Evolutionary conservation across 2,329 filamentous ascomycete genomes (phyloP).

Genomic region (Calonectria crousiana): DNA sequence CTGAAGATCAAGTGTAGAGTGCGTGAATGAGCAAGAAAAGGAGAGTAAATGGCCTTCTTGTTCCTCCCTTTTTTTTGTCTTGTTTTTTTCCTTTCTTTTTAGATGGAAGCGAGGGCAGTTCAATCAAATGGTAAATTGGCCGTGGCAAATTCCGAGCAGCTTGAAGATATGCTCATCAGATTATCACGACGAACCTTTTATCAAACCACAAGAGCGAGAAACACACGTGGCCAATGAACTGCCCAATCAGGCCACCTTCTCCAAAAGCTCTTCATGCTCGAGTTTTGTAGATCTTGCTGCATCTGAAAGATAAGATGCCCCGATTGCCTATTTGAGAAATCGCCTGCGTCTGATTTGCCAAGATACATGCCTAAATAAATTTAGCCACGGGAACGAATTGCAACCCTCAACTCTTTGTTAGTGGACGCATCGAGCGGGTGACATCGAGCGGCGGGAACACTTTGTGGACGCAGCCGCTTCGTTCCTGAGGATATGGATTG

Average conservation of each 20-base stretch:
- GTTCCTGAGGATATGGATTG: neutral
- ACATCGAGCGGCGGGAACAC: neutral
- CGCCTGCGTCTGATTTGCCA: neutral
- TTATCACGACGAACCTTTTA: neutral
- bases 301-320: neutral
- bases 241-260: neutral
- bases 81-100: neutral
- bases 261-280: neutral
- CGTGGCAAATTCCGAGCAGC: neutral
- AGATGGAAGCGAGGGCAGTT: neutral
- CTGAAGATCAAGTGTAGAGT: neutral
- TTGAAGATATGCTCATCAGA: neutral
- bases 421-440: neutral
- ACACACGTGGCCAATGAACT: neutral
- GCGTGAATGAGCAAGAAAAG: neutral
- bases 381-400: neutral
- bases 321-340: neutral
- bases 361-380: neutral
- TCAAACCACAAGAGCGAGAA: neutral
- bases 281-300: neutral
- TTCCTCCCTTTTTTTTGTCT: neutral
- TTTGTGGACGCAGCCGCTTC: neutral
- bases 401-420: neutral
- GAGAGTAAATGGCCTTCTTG: neutral
- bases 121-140: neutral